Percentiles rank a stretch among this genome's conserved stretches.
Conservation (phyloP, 352 stramenopile species). For the Halophytophthora polymorphica region DNA sequence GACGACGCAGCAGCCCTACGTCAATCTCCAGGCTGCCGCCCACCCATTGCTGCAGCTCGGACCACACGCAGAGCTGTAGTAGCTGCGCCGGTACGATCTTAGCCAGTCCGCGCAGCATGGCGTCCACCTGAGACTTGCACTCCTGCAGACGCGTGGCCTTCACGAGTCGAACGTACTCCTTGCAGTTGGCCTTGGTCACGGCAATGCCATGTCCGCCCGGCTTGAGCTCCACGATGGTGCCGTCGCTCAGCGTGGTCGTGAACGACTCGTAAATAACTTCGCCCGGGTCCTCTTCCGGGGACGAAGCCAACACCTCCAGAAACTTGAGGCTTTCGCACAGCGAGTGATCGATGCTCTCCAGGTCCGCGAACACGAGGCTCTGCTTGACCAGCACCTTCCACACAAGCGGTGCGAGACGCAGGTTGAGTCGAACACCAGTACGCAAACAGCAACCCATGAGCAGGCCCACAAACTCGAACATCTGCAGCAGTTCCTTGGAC, state of each 20-base stretch:
- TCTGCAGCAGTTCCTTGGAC: constrained; percentile 51
- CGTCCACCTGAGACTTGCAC: constrained; percentile 72
- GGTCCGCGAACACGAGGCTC: constrained; percentile 48
- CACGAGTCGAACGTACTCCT: constrained; percentile 65
- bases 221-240: constrained; percentile 64
- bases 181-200: constrained; percentile 68
- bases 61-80: constrained; percentile 75
- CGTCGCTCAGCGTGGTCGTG: constrained; percentile 67
- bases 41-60: constrained; percentile 76
- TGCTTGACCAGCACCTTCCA: constrained; percentile 84
- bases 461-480: constrained; percentile 77
- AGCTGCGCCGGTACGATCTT: constrained; percentile 69
- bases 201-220: constrained; percentile 32
- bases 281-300: constrained; percentile 6
- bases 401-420: constrained; percentile 66
- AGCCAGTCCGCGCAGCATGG: constrained; percentile 63
- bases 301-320: constrained; percentile 26
- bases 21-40: constrained; percentile 77
- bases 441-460: constrained; percentile 77
- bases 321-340: constrained; percentile 55
- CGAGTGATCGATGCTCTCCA: constrained; percentile 62
- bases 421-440: constrained; percentile 71
- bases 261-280: constrained; percentile 68
- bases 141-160: constrained; percentile 66
- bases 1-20: constrained; percentile 68